A percentile compares a stretch with the other conserved stretches of the same genome.
Conservation (phyloP, 306 rosid species). For the Ammopiptanthus mongolicus region DNA sequence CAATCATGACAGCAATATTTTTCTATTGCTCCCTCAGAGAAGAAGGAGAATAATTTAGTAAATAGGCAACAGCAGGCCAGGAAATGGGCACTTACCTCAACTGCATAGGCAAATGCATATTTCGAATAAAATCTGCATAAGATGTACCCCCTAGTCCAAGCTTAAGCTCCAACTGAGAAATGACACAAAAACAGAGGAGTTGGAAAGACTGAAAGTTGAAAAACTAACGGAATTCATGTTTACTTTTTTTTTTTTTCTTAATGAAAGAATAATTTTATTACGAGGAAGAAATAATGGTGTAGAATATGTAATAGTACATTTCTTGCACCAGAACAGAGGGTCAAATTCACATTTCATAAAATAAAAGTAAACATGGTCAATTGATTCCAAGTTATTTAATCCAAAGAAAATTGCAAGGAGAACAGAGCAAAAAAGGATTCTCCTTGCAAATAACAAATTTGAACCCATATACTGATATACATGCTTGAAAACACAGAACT, state of each 20-base stretch:
- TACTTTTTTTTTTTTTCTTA: no score
- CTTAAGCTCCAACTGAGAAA: slow-evolving; percentile 84
- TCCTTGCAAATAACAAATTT: slow-evolving; percentile 1
- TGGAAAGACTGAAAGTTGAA: background rate
- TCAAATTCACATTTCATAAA: background rate
- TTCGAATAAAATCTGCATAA: slow-evolving; percentile 76
- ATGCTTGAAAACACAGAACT: background rate
- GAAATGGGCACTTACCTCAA: slow-evolving; percentile 62
- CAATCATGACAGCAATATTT: background rate
- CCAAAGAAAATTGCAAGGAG: background rate
- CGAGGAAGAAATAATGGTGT: background rate
- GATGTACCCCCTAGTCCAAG: slow-evolving; percentile 97
- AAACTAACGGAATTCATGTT: no score
- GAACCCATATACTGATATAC: background rate
- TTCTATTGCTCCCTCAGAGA: background rate
- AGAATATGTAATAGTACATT: background rate
- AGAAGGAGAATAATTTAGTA: background rate
- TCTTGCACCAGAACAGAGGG: background rate
- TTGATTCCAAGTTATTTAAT: background rate
- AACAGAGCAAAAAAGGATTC: background rate
- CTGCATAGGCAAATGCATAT: slow-evolving; percentile 85
- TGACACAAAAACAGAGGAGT: background rate
- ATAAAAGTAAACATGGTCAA: background rate
- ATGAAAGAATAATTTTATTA: no score
- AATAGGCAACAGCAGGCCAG: background rate